These are phyloP conservation scores for Sporothrix phasma DNA, from an alignment of 2,329 filamentous ascomycete species.

Conservation along the genomic window DNA sequence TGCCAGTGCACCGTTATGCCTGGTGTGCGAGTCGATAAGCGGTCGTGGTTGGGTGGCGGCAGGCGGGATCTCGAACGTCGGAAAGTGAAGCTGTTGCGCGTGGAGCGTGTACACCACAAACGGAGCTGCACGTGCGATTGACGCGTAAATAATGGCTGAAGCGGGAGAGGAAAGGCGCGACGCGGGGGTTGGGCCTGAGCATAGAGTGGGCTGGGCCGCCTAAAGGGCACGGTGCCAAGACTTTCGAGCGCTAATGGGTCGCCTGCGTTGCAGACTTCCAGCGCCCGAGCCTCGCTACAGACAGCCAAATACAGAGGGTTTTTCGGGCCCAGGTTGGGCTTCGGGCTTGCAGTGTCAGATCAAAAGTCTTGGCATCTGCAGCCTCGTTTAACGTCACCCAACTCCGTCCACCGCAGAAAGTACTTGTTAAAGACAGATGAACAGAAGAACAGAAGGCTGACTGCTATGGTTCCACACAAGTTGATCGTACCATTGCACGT, in stretches of 20 bases:
- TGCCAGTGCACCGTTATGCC: slow-evolving; percentile 4
- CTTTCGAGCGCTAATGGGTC: neutral
- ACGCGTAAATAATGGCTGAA: slow-evolving; percentile 1
- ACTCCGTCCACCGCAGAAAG: no score
- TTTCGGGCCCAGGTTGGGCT: neutral
- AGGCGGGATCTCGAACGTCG: no score
- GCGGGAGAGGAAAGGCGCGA: neutral
- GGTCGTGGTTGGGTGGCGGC: neutral
- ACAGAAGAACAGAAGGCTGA: no score
- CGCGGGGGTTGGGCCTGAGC: neutral
- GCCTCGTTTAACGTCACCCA: slow-evolving; percentile 4
- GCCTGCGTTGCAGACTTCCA: neutral
- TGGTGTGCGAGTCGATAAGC: neutral
- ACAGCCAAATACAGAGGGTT: neutral
- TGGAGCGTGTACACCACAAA: neutral
- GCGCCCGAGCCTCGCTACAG: neutral
- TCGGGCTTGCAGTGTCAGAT: neutral
- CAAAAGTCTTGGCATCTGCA: slow-evolving; percentile 13
- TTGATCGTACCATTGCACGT: neutral
- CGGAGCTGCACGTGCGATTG: neutral
- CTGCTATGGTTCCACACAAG: no score
- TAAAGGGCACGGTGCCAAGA: slow-evolving; percentile 3
- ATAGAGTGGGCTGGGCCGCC: neutral
- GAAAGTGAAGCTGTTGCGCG: neutral
- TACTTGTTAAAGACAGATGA: no score